Conservation (phyloP, 192 early-diverging fungal species). For the Lunasporangiospora selenospora region DNA sequence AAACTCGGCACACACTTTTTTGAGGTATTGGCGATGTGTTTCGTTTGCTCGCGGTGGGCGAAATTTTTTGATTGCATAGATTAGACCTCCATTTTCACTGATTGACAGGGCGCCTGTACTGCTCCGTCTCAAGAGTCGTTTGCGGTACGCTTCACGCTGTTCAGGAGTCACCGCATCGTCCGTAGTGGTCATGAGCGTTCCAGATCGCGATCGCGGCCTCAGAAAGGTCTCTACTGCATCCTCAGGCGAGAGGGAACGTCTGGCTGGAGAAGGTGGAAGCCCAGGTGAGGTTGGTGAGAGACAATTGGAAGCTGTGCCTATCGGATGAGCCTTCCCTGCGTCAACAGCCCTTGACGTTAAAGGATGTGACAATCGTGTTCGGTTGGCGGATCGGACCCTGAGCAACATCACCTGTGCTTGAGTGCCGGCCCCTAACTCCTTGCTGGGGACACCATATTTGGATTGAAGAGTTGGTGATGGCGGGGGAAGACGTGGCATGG, state of each 20-base stretch:
- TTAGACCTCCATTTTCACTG: slow-evolving; percentile 49
- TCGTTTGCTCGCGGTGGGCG: slow-evolving; percentile 74
- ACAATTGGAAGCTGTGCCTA: not conserved
- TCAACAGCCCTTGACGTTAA: too few relatives aligned
- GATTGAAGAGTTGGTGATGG: slow-evolving; percentile 31
- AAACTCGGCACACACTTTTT: slow-evolving; percentile 94
- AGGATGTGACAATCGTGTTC: not conserved
- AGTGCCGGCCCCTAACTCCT: slow-evolving; percentile 32
- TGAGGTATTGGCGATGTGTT: slow-evolving; percentile 91
- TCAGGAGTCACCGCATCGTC: slow-evolving; percentile 39
- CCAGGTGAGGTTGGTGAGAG: not conserved
- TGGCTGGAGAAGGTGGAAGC: not conserved
- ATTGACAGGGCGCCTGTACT: slow-evolving; percentile 9
- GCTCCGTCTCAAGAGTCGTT: slow-evolving; percentile 16
- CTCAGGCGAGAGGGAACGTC: not conserved
- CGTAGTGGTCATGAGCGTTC: slow-evolving; percentile 26
- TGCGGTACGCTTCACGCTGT: slow-evolving; percentile 33
- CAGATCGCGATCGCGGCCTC: slow-evolving; percentile 5
- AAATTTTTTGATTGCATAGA: slow-evolving; percentile 76
- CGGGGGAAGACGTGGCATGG: not conserved
- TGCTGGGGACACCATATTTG: slow-evolving; percentile 37
- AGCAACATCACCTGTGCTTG: slow-evolving; percentile 42
- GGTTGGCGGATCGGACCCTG: slow-evolving; percentile 28
- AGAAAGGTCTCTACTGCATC: not conserved
- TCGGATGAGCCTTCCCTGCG: too few relatives aligned